Evolutionary conservation across 148 eudicot species (phyloP).

Genomic region (Vaccinium macrocarpon): DNA sequence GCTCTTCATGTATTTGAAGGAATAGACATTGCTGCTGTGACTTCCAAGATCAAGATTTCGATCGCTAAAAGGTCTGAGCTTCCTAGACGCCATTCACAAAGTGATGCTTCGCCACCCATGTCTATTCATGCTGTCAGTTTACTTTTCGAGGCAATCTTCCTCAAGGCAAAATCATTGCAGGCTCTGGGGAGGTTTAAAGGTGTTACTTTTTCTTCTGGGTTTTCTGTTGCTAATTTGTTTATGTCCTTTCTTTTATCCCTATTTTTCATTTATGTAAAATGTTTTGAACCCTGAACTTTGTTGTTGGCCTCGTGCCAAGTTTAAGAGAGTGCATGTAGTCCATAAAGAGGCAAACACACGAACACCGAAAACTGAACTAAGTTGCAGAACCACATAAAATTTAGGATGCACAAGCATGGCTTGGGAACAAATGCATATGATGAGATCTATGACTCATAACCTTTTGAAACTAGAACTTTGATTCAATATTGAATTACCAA

Average conservation of each 20-base stretch:
- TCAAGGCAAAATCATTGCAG: conserved; percentile 73
- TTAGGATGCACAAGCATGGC: too few species aligned
- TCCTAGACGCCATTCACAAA: conserved; percentile 40
- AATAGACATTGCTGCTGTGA: conserved; percentile 65
- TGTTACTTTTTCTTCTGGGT: conserved; percentile 23
- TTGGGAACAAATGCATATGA: background rate
- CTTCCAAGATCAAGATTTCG: conserved; percentile 56
- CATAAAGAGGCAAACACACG: background rate
- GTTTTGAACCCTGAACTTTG: background rate
- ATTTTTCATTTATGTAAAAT: conserved; percentile 5
- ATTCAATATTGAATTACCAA: background rate
- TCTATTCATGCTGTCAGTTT: conserved; percentile 82
- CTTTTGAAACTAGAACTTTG: background rate
- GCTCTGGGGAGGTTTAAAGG: conserved; percentile 75
- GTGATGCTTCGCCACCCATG: conserved; percentile 54
- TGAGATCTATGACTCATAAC: background rate
- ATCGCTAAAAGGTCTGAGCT: conserved; percentile 50
- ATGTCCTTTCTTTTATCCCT: background rate
- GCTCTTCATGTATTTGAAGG: conserved; percentile 89
- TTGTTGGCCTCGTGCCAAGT: background rate
- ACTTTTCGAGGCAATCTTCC: conserved; percentile 76
- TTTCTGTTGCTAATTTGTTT: background rate
- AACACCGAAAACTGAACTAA: background rate
- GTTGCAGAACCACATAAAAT: background rate
- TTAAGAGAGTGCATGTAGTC: background rate